Percentiles rank a stretch among this genome's conserved stretches.
Conservation (phyloP, 306 rosid species). For the Vigna unguiculata region DNA sequence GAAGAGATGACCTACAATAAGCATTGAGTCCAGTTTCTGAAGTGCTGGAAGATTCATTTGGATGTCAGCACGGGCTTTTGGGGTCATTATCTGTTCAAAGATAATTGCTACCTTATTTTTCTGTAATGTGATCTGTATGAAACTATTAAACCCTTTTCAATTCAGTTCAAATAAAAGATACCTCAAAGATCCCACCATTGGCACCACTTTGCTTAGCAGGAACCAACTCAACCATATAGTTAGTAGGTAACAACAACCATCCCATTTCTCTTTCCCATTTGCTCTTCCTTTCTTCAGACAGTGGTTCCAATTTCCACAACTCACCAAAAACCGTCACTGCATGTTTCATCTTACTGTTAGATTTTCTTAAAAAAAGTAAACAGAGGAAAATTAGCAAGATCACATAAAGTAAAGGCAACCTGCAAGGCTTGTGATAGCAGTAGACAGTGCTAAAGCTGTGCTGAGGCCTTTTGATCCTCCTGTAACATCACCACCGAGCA, state of each 20-base stretch:
- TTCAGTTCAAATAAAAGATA: constrained; percentile 43
- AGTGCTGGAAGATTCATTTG: constrained; percentile 91
- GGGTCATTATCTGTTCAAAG: constrained; percentile 82
- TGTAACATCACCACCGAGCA: constrained; percentile 84
- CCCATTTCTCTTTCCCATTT: constrained; percentile 88
- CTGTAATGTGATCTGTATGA: constrained; percentile 1
- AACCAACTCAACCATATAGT: constrained; percentile 91
- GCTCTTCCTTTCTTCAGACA: constrained; percentile 72
- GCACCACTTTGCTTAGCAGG: constrained; percentile 86
- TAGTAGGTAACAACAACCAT: constrained; percentile 92
- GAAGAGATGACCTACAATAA: constrained; percentile 70
- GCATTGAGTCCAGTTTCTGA: constrained; percentile 90
- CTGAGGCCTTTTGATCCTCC: constrained; percentile 78
- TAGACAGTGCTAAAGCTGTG: constrained; percentile 79
- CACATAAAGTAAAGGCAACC: constrained; percentile 46
- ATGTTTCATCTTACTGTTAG: constrained; percentile 35
- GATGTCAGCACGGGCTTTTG: constrained; percentile 84
- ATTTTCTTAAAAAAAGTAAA: constrained; percentile 3
- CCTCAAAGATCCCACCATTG: constrained; percentile 83
- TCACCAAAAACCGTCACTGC: constrained; percentile 89
- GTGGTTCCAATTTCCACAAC: constrained; percentile 93
- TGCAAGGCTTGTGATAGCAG: constrained; percentile 77
- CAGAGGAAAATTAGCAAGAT: background rate
- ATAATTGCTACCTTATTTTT: constrained; percentile 28
- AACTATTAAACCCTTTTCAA: constrained; percentile 8